Base-by-base conservation (phyloP, 2,329 filamentous ascomycete genomes). In the Exophiala calicioides region DNA sequence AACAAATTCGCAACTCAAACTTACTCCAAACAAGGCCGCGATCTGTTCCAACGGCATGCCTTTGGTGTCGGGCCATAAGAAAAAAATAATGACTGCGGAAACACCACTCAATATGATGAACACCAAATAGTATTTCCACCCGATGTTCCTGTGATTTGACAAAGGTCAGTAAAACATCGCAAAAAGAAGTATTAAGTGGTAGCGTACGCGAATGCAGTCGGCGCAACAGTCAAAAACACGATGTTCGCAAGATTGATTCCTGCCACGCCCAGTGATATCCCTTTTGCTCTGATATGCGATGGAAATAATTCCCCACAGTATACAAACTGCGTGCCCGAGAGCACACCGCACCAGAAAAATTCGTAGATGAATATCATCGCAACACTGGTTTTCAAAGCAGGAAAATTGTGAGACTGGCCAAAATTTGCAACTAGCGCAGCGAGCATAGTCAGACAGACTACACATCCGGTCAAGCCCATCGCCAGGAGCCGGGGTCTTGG, bases 361-460 rank as follows among this genome's bases (percentile, higher is more conserved):
- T 32, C 8, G 30, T 10, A 32, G 30, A 32, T 37, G 34, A 20
- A 37, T 27, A 67, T 58, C 55, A 69, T 68, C 44, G 69, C 67
- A 0, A 69, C 62, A 3, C 60, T 63, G 3, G 62, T 66, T 19
- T 60, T 58, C 9, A 65, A 58, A 3, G 62, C 55, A 2, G 40
- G 48, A 4, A 19, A 7, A 43, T 68, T 66, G 6, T 19, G 10
- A n/a, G 34, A 20, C 3, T 7, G 7, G 20, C 7, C 34, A n/a
- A 20, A 37, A 9, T 37, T 37, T n/a, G 34, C 10, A 6, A 37
- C 8, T 6, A 37, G 6, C 3, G 34, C 34, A 19, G 34, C 34
- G 10, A 20, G 10, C 13, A 37, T 9, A 19, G 21, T 37, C 20
- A 37, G 13, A 24, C 34, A 20, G 8, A 19, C 9, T n/a, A 8